These are phyloP conservation scores for Grosmannia penicillata DNA, from an alignment of 2,329 filamentous ascomycete species.

Conservation along the genomic window DNA sequence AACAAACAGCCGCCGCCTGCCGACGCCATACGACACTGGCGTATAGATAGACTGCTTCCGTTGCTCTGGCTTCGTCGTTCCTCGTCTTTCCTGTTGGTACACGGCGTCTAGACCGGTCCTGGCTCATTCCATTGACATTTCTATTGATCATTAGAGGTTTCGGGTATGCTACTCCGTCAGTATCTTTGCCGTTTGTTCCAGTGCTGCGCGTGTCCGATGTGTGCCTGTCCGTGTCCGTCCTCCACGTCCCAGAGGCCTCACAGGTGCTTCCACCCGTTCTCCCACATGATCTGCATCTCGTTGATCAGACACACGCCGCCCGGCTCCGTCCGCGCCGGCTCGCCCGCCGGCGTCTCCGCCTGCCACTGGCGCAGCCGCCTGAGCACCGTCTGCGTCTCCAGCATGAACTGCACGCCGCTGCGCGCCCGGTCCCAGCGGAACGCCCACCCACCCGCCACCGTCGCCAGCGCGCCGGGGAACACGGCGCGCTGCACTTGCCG, in stretches of 20 bases:
- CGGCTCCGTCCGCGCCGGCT: conserved; percentile 20
- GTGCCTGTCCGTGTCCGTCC: background rate
- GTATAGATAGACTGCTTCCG: too few species aligned
- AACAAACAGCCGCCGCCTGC: too few species aligned
- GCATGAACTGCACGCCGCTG: conserved; percentile 19
- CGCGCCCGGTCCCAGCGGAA: conserved; percentile 37
- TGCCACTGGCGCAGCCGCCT: conserved; percentile 26
- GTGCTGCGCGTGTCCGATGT: background rate
- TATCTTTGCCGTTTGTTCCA: background rate
- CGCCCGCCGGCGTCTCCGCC: conserved; percentile 17
- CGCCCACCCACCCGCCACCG: conserved; percentile 41
- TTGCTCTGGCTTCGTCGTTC: too few species aligned
- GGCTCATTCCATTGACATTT: too few species aligned
- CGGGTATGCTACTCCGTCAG: background rate
- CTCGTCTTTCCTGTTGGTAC: background rate
- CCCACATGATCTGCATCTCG: conserved; percentile 44
- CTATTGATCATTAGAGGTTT: background rate
- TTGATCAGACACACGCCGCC: conserved; percentile 39
- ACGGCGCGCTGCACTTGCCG: conserved; percentile 24
- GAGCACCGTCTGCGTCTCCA: conserved; percentile 23
- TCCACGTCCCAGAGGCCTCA: conserved; percentile 11
- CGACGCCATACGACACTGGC: too few species aligned
- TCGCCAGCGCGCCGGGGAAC: conserved; percentile 33
- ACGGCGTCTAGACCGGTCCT: conserved; percentile 1
- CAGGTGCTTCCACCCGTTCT: conserved; percentile 43